These are phyloP conservation scores for Yamadazyma conglobata DNA, from an alignment of 1,139 yeast species.

Conservation along the genomic window DNA sequence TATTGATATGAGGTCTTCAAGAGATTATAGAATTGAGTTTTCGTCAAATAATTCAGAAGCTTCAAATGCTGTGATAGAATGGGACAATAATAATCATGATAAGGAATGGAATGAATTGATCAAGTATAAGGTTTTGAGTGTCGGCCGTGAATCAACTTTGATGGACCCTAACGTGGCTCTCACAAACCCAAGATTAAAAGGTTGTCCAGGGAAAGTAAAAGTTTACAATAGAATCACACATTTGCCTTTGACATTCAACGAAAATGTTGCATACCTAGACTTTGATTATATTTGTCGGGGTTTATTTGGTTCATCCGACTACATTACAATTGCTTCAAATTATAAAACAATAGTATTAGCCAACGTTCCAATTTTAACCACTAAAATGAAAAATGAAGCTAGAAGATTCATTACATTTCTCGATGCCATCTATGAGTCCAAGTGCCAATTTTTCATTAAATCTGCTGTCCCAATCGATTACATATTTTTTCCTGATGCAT, in stretches of 20 bases:
- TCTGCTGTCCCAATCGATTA: constrained; percentile 48
- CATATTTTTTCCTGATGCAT: constrained; percentile 57
- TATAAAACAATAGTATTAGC: constrained; percentile 57
- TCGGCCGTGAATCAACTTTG: constrained; percentile 16
- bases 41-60: constrained; percentile 16
- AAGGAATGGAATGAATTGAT: constrained; percentile 35
- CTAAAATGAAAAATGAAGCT: constrained; percentile 64
- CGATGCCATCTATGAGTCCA: constrained; percentile 68
- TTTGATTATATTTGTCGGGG: constrained; percentile 58
- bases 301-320: constrained; percentile 63
- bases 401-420: constrained; percentile 61
- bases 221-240: constrained; percentile 55
- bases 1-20: constrained; percentile 56
- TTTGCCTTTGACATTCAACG: constrained; percentile 41
- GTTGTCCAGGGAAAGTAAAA: constrained; percentile 30
- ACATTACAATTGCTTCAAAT: constrained; percentile 61
- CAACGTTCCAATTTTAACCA: constrained; percentile 57
- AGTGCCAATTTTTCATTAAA: constrained; percentile 54
- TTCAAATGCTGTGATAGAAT: constrained; percentile 29
- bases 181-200: constrained; percentile 16
- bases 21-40: constrained; percentile 53
- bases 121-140: constrained; percentile 18
- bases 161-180: constrained; percentile 6
- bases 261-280: constrained; percentile 47
- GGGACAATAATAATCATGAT: constrained; percentile 22